Evolutionary conservation across 805 yeast genomes (phyloP), one percentile per base, ranked within the genome.

Genomic region (Cyberlindnera saturnus): DNA sequence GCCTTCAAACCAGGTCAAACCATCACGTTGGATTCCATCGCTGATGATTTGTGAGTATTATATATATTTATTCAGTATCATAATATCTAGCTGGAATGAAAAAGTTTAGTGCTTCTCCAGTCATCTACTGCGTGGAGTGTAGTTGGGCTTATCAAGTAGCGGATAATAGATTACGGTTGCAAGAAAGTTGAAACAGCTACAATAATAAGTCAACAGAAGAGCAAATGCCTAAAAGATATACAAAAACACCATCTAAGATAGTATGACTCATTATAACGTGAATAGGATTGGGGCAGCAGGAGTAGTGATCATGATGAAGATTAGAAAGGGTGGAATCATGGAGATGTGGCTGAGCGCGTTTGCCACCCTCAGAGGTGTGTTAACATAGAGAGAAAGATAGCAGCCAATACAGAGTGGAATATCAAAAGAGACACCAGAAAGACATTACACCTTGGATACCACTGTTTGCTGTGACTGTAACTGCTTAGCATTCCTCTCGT

Each of bases 1-100:
- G 97, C 99, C 4, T 93, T 93, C 75, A 89, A 89, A 66, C 99
- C 98, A 1, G 99, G 99, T 41, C 95, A 93, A 67, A 81, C 81
- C 10, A 80, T 93, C 42, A 81, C 83, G 29, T 67, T 91, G 49
- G 88, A 77, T 56, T 75, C 79, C 42, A 78, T 85, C 53, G 85
- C 83, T 34, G 95, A 85, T 62, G 95, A 87, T 61, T 71, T 86
- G 54, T 86, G 55, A 59, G n/a, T 8, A 11, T 8, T 33, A 16
- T 33, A 33, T 34, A 18, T n/a, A n/a, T 33, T 33, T n/a, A 15
- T 32, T 7, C 6, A 20, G 34, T 17, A 32, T 17, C 34, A 15
- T 14, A 16, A 16, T 18, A 13, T 11, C 20, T 18, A 32, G 35
- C 35, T 11, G 35, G 7, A 18, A 16, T 11, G 9, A 32, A 32